A percentile compares a stretch with the other conserved stretches of the same genome.
Evolutionary conservation across 2,329 filamentous ascomycete species (phyloP).

Genomic region (Chalara sp.): DNA sequence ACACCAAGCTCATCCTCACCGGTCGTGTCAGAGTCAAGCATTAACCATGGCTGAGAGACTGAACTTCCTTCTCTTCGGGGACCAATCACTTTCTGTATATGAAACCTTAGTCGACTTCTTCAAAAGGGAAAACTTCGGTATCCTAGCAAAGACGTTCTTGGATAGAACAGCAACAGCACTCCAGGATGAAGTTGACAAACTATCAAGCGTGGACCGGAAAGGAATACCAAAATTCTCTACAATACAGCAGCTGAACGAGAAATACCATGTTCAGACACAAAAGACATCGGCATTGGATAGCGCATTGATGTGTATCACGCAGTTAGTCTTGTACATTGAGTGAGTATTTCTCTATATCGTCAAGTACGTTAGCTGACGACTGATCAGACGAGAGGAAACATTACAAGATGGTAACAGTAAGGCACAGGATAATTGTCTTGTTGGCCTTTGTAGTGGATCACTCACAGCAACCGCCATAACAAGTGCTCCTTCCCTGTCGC

Average conservation of each 20-base stretch:
- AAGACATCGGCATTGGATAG: conserved; percentile 60
- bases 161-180: conserved; percentile 50
- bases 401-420: conserved; percentile 46
- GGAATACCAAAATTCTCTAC: conserved; percentile 56
- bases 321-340: conserved; percentile 64
- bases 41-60: conserved; percentile 28
- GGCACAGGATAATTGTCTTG: conserved; percentile 44
- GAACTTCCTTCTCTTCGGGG: conserved; percentile 60
- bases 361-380: neutral
- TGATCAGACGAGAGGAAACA: conserved; percentile 37
- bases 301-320: conserved; percentile 56
- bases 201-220: conserved; percentile 49
- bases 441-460: conserved; percentile 63
- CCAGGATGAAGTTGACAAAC: conserved; percentile 50
- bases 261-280: conserved; percentile 48
- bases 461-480: conserved; percentile 64
- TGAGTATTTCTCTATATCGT: conserved; percentile 31
- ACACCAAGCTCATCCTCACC: neutral
- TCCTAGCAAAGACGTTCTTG: conserved; percentile 55
- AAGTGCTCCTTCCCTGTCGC: conserved; percentile 53
- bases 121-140: conserved; percentile 37
- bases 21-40: neutral
- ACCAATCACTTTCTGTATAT: conserved; percentile 64
- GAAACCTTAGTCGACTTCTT: conserved; percentile 51
- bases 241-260: conserved; percentile 57